Base-by-base conservation (phyloP, 1,284 basidiomycete species). In the Veloboletus limbatus region DNA sequence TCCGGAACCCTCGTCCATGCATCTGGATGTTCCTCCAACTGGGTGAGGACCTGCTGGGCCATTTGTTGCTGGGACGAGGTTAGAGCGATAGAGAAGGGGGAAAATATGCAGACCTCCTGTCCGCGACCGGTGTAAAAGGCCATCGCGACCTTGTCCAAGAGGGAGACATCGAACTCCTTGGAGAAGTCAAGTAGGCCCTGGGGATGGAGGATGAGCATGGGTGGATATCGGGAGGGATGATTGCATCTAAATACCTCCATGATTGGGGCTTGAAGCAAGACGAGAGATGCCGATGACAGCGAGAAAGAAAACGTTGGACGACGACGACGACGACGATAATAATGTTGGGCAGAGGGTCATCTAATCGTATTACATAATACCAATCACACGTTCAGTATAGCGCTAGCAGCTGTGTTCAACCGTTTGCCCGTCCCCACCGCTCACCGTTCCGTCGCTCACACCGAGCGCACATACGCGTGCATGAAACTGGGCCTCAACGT, bases 1-100 rank as follows among this genome's bases (percentile, higher is more conserved):
- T 89, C 88, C 26, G 97, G 97, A 2, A 99, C 97, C 63, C 92
- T 82, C 55, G 96, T 95, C 97, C 97, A 99, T 37, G 94, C 85
- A 51, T 99, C 97, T n/a, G 92, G 90, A 69, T 93, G 81, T 56
- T 99, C 97, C 69, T 99, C 94, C 64, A 99, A 92, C 67, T 97
- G 94, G 9, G 94, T 95, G 54, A 97, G 79, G 48, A 91, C 78
- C 63, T 88, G 85, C 68, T 96, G 93, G 17, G 93, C 92, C 65
- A 85, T 69, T 81, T 91, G 87, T 87, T 92, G 92, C 92, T 97
- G 56, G 39, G 33, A 39, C 28, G 21, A 51, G 49, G 51, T 58
- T 16, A 59, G 43, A 4, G 4, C 4, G 16, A 39, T 41, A 56
- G 54, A 56, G 60, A 28, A 16, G 7, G 20, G 10, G 26, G 13